Conservation (phyloP, 2,329 filamentous ascomycete species). For the Stachybotrys chlorohalonatus region DNA sequence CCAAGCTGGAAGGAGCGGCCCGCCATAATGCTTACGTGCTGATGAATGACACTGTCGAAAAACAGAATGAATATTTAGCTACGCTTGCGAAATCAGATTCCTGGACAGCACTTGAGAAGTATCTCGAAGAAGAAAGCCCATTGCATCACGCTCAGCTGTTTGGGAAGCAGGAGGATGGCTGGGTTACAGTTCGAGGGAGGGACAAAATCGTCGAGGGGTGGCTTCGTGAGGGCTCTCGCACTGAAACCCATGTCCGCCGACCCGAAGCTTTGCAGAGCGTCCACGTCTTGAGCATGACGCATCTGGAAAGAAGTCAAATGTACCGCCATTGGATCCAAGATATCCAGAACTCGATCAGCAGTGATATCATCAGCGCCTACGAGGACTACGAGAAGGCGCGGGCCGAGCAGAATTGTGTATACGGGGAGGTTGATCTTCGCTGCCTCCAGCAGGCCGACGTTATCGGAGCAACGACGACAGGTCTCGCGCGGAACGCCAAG, state of each 20-base stretch:
- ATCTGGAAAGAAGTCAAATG: constrained; percentile 2
- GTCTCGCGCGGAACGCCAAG: constrained; percentile 41
- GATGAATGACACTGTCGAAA: neutral
- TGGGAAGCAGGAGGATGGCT: constrained; percentile 1
- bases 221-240: neutral
- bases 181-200: neutral
- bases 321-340: constrained; percentile 4
- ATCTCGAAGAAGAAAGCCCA: neutral
- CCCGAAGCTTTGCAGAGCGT: neutral
- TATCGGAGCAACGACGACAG: constrained; percentile 52
- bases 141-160: constrained; percentile 1
- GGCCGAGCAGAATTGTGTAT: constrained; percentile 4
- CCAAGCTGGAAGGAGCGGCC: constrained; percentile 25
- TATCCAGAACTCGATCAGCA: constrained; percentile 5
- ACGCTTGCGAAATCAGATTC: neutral
- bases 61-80: neutral
- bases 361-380: constrained; percentile 1
- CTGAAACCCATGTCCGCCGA: neutral
- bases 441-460: constrained; percentile 32
- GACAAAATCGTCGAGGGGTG: constrained; percentile 1
- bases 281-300: constrained; percentile 1
- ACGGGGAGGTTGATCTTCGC: constrained; percentile 24
- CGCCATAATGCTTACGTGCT: constrained; percentile 9
- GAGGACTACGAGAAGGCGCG: constrained; percentile 1
- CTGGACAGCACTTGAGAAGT: neutral